Evolutionary conservation across 331 rosid genomes (phyloP).

Genomic region (Acacia concinna): DNA sequence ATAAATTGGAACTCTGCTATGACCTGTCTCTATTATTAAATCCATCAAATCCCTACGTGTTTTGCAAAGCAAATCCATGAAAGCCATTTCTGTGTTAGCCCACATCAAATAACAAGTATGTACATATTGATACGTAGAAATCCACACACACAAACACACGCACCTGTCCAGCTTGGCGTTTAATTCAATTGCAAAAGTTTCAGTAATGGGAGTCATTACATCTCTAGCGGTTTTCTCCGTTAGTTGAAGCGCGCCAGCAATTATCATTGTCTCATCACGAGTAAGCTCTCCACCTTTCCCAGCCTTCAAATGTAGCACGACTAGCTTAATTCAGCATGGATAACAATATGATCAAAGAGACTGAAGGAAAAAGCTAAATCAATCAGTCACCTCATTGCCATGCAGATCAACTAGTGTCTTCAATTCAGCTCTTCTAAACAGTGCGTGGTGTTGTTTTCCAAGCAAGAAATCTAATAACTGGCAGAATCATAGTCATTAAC

Average conservation of each 20-base stretch:
- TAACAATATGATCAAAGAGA: neutral
- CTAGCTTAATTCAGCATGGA: neutral
- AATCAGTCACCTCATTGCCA: conserved; percentile 3
- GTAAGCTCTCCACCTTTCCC: conserved; percentile 99
- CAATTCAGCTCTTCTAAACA: conserved; percentile 22
- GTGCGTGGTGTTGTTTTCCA: conserved; percentile 14
- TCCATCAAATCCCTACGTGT: conserved; percentile 70
- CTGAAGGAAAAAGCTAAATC: neutral
- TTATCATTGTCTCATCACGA: conserved; percentile 97
- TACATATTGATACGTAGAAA: neutral
- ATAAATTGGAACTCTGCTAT: conserved; percentile 95
- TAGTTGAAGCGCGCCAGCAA: conserved; percentile 97
- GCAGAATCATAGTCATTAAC: neutral
- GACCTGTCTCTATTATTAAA: conserved; percentile 82
- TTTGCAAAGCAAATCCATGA: conserved; percentile 13
- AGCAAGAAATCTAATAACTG: conserved; percentile 10
- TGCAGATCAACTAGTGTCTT: conserved; percentile 15
- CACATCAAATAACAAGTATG: neutral
- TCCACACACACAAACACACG: neutral
- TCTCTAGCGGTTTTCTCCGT: conserved; percentile 80
- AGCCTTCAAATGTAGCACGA: conserved; percentile 52
- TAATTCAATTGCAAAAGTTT: conserved; percentile 80
- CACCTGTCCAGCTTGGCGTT: conserved; percentile 90
- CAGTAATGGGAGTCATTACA: conserved; percentile 93
- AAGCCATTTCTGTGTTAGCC: neutral